A percentile compares a stretch with the other conserved stretches of the same genome.
phyloP scores from a whole-genome alignment of 2,329 filamentous ascomycete genomes.

The Fusarium floridanum region DNA sequence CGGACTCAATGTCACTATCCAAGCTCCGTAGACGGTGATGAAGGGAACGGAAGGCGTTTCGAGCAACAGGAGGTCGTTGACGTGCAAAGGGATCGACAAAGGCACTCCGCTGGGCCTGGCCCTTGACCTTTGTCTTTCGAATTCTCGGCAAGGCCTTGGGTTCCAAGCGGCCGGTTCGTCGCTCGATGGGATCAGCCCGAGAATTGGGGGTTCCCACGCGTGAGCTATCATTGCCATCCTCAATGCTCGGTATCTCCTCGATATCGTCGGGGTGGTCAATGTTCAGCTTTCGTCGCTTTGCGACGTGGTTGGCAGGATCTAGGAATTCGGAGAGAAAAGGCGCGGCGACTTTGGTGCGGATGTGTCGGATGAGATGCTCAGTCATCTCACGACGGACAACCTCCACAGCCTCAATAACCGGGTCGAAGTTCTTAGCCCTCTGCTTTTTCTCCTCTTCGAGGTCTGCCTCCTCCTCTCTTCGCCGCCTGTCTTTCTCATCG shows the following conservation, averaged over 20 bases:
- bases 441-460: slow-evolving; percentile 91
- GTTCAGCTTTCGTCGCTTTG: slow-evolving; percentile 84
- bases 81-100: slow-evolving; percentile 77
- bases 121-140: slow-evolving; percentile 74
- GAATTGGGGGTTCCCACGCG: slow-evolving; percentile 75
- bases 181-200: slow-evolving; percentile 71
- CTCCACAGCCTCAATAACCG: slow-evolving; percentile 85
- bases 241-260: slow-evolving; percentile 64
- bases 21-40: slow-evolving; percentile 78
- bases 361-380: slow-evolving; percentile 88
- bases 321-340: slow-evolving; percentile 85
- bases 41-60: slow-evolving; percentile 79
- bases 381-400: slow-evolving; percentile 83
- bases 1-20: slow-evolving; percentile 83
- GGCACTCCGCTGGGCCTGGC: slow-evolving; percentile 66
- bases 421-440: slow-evolving; percentile 88
- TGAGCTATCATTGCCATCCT: slow-evolving; percentile 72
- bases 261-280: slow-evolving; percentile 76
- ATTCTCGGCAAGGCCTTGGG: slow-evolving; percentile 78
- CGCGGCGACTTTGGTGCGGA: slow-evolving; percentile 87
- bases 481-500: slow-evolving; percentile 73
- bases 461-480: slow-evolving; percentile 83
- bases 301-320: slow-evolving; percentile 82
- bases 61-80: slow-evolving; percentile 68
- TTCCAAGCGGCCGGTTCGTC: slow-evolving; percentile 68